These are phyloP conservation scores for Inga oerstediana DNA, from an alignment of 306 rosid genomes.

Conservation along the genomic window DNA sequence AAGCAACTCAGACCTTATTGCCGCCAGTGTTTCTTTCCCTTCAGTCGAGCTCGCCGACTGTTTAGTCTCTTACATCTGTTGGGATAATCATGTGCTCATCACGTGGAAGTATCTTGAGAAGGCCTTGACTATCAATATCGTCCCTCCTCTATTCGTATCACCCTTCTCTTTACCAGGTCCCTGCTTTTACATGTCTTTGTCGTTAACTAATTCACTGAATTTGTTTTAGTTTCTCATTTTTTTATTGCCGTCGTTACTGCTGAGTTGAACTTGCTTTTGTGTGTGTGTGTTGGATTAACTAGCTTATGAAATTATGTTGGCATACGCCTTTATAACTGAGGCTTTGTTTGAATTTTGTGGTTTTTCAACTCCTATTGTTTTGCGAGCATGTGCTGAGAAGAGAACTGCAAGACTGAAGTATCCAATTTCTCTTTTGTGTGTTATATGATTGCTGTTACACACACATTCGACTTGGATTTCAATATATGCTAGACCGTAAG, in stretches of 20 bases:
- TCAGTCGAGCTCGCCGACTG: slow-evolving; percentile 76
- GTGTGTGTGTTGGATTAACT: not conserved
- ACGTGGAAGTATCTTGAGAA: slow-evolving; percentile 84
- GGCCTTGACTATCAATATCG: slow-evolving; percentile 55
- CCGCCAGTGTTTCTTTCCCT: slow-evolving; percentile 61
- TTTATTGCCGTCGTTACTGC: not conserved
- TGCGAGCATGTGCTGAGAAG: not conserved
- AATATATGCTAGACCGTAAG: too few species aligned
- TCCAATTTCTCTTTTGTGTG: not conserved
- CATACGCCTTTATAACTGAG: not conserved
- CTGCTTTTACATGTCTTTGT: not conserved
- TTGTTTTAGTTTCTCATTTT: not conserved
- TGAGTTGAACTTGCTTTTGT: too few species aligned
- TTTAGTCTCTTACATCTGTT: slow-evolving; percentile 79
- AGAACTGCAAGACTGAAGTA: not conserved
- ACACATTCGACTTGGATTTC: not conserved
- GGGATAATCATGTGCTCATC: slow-evolving; percentile 66
- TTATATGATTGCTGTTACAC: not conserved
- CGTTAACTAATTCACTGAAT: not conserved
- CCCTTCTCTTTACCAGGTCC: slow-evolving; percentile 79
- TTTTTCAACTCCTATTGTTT: not conserved
- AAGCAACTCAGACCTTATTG: slow-evolving; percentile 43
- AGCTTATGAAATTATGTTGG: not conserved
- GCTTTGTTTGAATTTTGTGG: not conserved
- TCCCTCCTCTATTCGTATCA: slow-evolving; percentile 77